Percentiles rank a stretch among this genome's conserved stretches.
phyloP scores from a whole-genome alignment of 78 protist genomes.

The Pigoraptor vietnamica region DNA sequence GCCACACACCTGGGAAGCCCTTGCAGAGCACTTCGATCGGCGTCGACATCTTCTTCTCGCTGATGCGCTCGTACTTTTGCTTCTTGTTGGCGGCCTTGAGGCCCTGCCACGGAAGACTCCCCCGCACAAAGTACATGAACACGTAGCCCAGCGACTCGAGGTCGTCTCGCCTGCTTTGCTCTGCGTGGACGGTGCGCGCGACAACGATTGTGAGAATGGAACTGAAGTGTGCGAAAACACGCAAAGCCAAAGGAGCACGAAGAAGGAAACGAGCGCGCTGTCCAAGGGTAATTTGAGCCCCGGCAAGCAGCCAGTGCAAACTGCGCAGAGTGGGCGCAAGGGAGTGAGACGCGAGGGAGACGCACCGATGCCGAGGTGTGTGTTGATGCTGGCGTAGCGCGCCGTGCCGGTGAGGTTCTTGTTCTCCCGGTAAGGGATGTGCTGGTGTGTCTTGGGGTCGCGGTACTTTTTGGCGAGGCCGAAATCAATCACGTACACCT shows the following conservation, averaged over 20 bases:
- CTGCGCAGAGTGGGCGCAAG: neutral
- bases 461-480: constrained; percentile 95
- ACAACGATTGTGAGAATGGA: neutral
- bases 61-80: constrained; percentile 44
- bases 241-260: neutral
- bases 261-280: neutral
- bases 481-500: constrained; percentile 91
- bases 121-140: constrained; percentile 64
- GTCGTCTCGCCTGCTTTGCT: constrained; percentile 93
- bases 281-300: too few species aligned
- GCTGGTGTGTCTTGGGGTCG: constrained; percentile 81
- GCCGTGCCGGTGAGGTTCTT: constrained; percentile 96
- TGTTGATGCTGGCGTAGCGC: constrained; percentile 86
- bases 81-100: constrained; percentile 55
- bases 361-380: constrained; percentile 81
- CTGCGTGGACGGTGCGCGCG: neutral
- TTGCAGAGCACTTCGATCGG: constrained; percentile 53
- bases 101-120: constrained; percentile 78
- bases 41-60: constrained; percentile 52
- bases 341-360: neutral
- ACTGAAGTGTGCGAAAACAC: neutral
- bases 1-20: constrained; percentile 20
- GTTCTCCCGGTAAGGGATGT: constrained; percentile 93
- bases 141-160: constrained; percentile 84
- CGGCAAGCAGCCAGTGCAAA: neutral